Percentiles rank a stretch among this genome's conserved stretches.
These are phyloP conservation scores for Davidsoniella eucalypti DNA, from an alignment of 2,329 filamentous ascomycete genomes.

Conservation along the genomic window DNA sequence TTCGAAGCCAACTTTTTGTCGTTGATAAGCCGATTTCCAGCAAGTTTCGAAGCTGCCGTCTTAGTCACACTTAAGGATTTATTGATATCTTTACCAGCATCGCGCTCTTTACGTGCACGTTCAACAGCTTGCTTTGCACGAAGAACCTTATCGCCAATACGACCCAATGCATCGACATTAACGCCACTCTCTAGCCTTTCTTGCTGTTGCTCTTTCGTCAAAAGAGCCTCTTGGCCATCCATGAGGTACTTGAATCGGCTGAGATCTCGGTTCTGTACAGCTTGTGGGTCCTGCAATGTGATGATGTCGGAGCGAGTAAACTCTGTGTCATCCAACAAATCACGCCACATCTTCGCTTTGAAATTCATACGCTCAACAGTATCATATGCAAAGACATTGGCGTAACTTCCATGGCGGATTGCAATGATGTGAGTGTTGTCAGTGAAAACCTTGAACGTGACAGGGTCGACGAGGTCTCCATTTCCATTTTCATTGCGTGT, in stretches of 20 bases:
- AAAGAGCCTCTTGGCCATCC: conserved; percentile 55
- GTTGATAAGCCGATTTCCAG: conserved; percentile 26
- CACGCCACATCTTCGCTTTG: conserved; percentile 90
- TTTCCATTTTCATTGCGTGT: conserved; percentile 60
- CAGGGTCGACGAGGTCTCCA: conserved; percentile 66
- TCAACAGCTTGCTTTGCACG: conserved; percentile 91
- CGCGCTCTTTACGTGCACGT: conserved; percentile 61
- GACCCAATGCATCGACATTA: conserved; percentile 66
- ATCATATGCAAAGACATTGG: conserved; percentile 93
- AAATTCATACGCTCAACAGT: conserved; percentile 91
- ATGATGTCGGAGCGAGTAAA: conserved; percentile 88
- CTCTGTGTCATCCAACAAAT: conserved; percentile 72
- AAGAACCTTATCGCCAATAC: conserved; percentile 63
- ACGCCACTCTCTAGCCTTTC: conserved; percentile 52
- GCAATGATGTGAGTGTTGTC: conserved; percentile 96
- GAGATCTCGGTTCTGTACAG: conserved; percentile 64
- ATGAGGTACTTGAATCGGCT: conserved; percentile 79
- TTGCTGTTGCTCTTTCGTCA: conserved; percentile 53
- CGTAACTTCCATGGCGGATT: conserved; percentile 59
- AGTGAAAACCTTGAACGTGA: conserved; percentile 94
- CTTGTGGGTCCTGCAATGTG: conserved; percentile 89
- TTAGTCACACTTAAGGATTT: conserved; percentile 23
- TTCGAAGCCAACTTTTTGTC: conserved; percentile 57
- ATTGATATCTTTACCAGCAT: conserved; percentile 43
- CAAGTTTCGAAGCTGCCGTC: background rate